A percentile compares a stretch with the other conserved stretches of the same genome.
These are phyloP conservation scores for Diophrys appendiculata DNA, from an alignment of 73 alveolate genomes.

Conservation along the genomic window DNA sequence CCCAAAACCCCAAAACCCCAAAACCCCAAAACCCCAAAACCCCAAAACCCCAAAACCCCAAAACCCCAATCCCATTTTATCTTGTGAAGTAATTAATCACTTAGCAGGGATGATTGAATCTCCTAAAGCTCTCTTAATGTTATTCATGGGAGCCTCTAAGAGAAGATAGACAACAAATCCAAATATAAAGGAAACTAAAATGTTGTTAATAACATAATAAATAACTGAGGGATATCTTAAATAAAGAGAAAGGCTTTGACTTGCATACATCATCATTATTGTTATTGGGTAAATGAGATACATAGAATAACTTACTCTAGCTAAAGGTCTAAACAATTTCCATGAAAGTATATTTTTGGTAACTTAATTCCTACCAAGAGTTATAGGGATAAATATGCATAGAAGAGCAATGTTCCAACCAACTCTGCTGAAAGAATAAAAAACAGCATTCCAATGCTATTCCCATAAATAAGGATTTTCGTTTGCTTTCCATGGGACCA, in stretches of 20 bases:
- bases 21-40: no score
- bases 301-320: conserved; percentile 14
- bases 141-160: conserved; percentile 11
- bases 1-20: no score
- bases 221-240: conserved; percentile 3
- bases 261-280: not conserved
- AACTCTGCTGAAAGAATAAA: not conserved
- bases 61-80: no score
- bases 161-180: not conserved
- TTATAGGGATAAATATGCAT: not conserved
- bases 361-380: not conserved
- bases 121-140: not conserved
- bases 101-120: not conserved
- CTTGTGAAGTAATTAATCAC: no score
- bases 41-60: no score
- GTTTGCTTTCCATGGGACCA: conserved; percentile 23
- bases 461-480: conserved; percentile 28
- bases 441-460: not conserved
- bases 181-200: not conserved
- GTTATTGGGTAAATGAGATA: conserved; percentile 31
- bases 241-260: not conserved
- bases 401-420: not conserved
- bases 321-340: conserved; percentile 11
- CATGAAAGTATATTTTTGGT: not conserved
- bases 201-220: not conserved